Evolutionary conservation across 805 yeast genomes (phyloP).

Genomic region (Zygoascus bituminiphila): DNA sequence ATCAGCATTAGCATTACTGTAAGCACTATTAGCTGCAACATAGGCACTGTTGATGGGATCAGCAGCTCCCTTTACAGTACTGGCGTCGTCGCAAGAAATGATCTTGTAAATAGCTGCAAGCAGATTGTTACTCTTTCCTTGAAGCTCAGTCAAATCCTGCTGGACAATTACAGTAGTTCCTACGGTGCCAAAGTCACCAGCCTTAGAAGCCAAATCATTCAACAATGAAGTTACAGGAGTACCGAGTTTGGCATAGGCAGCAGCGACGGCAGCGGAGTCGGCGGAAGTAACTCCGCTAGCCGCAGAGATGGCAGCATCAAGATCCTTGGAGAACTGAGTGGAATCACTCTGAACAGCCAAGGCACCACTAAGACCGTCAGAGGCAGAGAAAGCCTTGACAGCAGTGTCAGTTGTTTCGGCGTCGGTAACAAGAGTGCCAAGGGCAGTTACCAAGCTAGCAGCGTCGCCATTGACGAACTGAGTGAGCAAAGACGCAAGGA

Average conservation of each 20-base stretch:
- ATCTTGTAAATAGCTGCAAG: slow-evolving; percentile 5
- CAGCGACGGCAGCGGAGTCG: slow-evolving; percentile 11
- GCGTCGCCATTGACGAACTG: not conserved
- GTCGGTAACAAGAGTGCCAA: not conserved
- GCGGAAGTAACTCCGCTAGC: slow-evolving; percentile 10
- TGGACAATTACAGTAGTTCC: slow-evolving; percentile 16
- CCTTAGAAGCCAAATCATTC: slow-evolving; percentile 19
- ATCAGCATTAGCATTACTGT: slow-evolving; percentile 2
- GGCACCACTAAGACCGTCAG: slow-evolving; percentile 25
- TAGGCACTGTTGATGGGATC: slow-evolving; percentile 8
- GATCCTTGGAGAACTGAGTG: slow-evolving; percentile 18
- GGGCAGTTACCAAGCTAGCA: not conserved
- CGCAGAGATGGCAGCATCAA: slow-evolving; percentile 10
- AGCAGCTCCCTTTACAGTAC: slow-evolving; percentile 12
- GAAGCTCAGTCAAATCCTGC: slow-evolving; percentile 8
- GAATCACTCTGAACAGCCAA: slow-evolving; percentile 23
- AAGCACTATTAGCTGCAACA: slow-evolving; percentile 8
- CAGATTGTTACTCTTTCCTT: slow-evolving; percentile 5
- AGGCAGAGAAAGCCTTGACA: slow-evolving; percentile 7
- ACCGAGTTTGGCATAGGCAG: slow-evolving; percentile 8
- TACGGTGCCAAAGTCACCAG: slow-evolving; percentile 19
- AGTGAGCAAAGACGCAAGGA: not conserved
- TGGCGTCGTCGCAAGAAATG: slow-evolving; percentile 13
- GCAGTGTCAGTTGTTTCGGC: slow-evolving; percentile 11
- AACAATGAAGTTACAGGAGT: slow-evolving; percentile 12